Evolutionary conservation across 371 early-diverging fungal genomes (phyloP).

Genomic region (Apophysomyces ossiformis): DNA sequence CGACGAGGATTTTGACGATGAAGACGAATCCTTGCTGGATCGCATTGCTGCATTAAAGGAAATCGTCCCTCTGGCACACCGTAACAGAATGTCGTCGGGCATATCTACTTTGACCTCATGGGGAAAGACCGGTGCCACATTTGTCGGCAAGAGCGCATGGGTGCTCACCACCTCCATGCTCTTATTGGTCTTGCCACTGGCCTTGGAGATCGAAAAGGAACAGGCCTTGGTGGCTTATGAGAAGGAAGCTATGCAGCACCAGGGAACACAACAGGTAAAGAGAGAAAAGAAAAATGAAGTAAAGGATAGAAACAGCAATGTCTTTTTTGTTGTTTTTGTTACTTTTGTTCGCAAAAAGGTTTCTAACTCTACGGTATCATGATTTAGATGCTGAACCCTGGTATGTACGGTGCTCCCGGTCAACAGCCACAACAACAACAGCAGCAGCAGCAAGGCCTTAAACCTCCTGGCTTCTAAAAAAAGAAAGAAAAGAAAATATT

Average conservation of each 20-base stretch:
- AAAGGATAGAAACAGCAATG: neutral
- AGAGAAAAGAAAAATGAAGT: neutral
- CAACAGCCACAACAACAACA: constrained; percentile 7
- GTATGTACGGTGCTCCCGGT: constrained; percentile 15
- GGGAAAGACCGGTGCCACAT: constrained; percentile 60
- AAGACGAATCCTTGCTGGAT: constrained; percentile 71
- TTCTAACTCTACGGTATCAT: neutral
- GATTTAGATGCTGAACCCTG: constrained; percentile 12
- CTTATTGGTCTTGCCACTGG: constrained; percentile 75
- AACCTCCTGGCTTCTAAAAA: constrained; percentile 13
- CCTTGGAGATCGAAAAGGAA: constrained; percentile 76
- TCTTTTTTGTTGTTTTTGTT: neutral
- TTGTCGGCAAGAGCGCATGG: constrained; percentile 81
- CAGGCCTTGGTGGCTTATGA: constrained; percentile 81
- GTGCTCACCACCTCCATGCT: constrained; percentile 81
- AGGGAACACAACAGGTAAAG: constrained; percentile 60
- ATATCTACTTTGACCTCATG: constrained; percentile 57
- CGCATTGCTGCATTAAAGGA: constrained; percentile 78
- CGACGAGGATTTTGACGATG: constrained; percentile 56
- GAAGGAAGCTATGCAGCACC: constrained; percentile 69
- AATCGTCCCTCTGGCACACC: constrained; percentile 73
- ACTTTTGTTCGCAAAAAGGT: too few relatives aligned
- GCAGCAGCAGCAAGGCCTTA: constrained; percentile 12
- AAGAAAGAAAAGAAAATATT: too few relatives aligned
- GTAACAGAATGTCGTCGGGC: constrained; percentile 58